Evolutionary conservation across 805 yeast species (phyloP).

Genomic region (Cyberlindnera bimundalis): DNA sequence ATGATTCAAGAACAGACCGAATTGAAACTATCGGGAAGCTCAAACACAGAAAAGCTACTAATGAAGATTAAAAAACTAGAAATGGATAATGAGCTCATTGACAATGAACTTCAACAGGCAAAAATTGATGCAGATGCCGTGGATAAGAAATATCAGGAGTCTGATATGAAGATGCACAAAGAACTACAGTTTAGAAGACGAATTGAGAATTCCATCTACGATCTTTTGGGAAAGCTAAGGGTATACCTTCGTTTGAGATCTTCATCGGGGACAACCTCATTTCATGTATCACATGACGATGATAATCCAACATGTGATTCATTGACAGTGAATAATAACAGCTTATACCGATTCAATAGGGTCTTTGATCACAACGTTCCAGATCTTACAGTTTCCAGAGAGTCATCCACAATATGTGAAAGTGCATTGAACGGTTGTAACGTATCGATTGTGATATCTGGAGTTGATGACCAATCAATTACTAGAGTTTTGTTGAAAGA

Average conservation of each 20-base stretch:
- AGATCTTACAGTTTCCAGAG: slow-evolving; percentile 4
- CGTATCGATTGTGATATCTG: slow-evolving; percentile 12
- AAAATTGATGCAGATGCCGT: slow-evolving; percentile 23
- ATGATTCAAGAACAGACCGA: slow-evolving; percentile 4
- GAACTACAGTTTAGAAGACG: slow-evolving; percentile 39
- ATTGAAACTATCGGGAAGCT: neutral
- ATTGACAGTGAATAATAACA: too few species aligned
- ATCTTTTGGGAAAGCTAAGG: slow-evolving; percentile 33
- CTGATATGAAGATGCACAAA: slow-evolving; percentile 31
- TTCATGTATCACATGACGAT: too few species aligned
- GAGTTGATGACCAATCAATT: slow-evolving; percentile 6
- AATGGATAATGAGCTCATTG: slow-evolving; percentile 19
- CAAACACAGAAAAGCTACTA: slow-evolving; percentile 4
- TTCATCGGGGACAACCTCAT: neutral
- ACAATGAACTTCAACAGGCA: slow-evolving; percentile 23
- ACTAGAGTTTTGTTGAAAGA: neutral
- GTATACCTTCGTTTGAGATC: slow-evolving; percentile 17
- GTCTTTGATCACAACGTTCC: slow-evolving; percentile 3
- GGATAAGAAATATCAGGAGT: slow-evolving; percentile 23
- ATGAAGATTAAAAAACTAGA: slow-evolving; percentile 25
- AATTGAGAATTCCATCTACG: slow-evolving; percentile 48
- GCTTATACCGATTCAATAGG: slow-evolving; percentile 9
- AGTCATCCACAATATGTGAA: slow-evolving; percentile 10
- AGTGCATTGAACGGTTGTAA: slow-evolving; percentile 16
- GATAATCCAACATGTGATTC: too few species aligned